A percentile compares a stretch with the other conserved stretches of the same genome.
These are phyloP conservation scores for Vitis riparia DNA, from an alignment of 164 flowering plant species.

Conservation along the genomic window DNA sequence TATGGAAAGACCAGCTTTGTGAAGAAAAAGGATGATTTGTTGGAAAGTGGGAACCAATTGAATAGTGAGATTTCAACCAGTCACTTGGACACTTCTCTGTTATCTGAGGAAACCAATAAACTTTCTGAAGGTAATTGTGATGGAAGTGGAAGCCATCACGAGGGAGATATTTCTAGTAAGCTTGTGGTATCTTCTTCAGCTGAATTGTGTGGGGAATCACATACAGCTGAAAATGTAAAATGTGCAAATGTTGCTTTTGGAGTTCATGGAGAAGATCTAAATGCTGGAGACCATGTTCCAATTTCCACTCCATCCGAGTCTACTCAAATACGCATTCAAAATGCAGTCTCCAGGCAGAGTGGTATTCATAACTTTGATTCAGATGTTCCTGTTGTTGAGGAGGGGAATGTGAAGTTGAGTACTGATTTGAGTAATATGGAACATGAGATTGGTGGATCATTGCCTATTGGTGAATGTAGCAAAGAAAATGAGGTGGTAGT, in stretches of 20 bases:
- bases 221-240: constrained; percentile 13
- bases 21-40: constrained; percentile 8
- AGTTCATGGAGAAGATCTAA: constrained; percentile 6
- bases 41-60: constrained; percentile 10
- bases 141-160: constrained; percentile 9
- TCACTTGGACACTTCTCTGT: constrained; percentile 18
- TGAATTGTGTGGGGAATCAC: constrained; percentile 19
- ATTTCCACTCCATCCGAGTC: constrained; percentile 20
- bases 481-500: constrained; percentile 1
- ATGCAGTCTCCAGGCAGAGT: constrained; percentile 5
- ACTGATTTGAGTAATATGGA: constrained; percentile 17
- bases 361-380: constrained; percentile 9
- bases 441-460: constrained; percentile 13
- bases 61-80: constrained; percentile 11
- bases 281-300: constrained; percentile 11
- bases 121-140: constrained; percentile 9
- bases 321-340: constrained; percentile 15
- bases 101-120: constrained; percentile 16
- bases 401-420: constrained; percentile 14
- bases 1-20: neutral
- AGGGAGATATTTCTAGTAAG: constrained; percentile 13
- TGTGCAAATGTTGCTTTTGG: constrained; percentile 15
- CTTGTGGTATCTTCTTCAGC: constrained; percentile 20
- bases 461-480: constrained; percentile 10
- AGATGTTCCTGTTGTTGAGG: constrained; percentile 17